phyloP scores from a whole-genome alignment of 768 basidiomycete genomes.

The Leccinum ochraceum region DNA sequence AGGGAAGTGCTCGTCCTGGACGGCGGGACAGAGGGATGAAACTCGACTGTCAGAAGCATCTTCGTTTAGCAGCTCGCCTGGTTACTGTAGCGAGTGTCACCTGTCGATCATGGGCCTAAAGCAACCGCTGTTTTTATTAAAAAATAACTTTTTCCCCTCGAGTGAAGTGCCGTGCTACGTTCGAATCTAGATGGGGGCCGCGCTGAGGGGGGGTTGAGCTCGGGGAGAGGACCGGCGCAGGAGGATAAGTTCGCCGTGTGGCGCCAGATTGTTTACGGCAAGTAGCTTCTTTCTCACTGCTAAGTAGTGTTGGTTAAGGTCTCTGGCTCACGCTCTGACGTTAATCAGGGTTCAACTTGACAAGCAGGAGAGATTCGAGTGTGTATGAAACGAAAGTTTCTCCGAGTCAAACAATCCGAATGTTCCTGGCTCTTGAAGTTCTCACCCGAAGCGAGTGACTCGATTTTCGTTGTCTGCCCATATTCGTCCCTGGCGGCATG shows the following conservation, averaged over 20 bases:
- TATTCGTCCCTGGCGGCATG: background rate
- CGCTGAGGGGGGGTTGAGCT: background rate
- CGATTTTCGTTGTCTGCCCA: background rate
- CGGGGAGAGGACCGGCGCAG: background rate
- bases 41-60: constrained; percentile 1
- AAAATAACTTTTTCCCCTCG: background rate
- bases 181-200: background rate
- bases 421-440: background rate
- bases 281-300: constrained; percentile 11
- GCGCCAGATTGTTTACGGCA: constrained; percentile 17
- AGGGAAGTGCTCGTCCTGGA: constrained; percentile 5
- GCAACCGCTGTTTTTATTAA: constrained; percentile 2
- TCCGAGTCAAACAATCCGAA: background rate
- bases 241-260: constrained; percentile 23
- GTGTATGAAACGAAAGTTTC: background rate
- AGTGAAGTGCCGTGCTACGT: background rate
- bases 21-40: constrained; percentile 5
- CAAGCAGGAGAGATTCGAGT: background rate
- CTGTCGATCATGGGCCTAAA: constrained; percentile 10
- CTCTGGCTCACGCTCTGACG: constrained; percentile 20
- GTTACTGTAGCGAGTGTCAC: constrained; percentile 2
- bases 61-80: constrained; percentile 5
- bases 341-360: constrained; percentile 10
- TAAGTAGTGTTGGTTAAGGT: background rate
- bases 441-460: background rate